Conservation (phyloP, 164 flowering plant species). For the Berberis vulgaris region DNA sequence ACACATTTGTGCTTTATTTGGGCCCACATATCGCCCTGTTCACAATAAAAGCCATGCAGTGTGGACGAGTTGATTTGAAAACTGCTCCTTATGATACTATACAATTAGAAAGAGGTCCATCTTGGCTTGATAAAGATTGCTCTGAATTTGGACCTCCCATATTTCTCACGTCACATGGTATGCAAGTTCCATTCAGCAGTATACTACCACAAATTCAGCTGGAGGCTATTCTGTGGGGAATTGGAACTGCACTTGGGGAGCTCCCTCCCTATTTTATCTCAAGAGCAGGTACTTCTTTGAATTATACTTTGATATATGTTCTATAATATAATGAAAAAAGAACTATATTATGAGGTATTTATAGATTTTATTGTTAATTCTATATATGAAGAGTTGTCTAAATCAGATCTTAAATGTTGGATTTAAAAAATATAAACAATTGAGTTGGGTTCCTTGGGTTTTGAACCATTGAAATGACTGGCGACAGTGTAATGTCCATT, state of each 20-base stretch:
- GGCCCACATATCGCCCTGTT: slow-evolving; percentile 91
- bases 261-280: slow-evolving; percentile 98
- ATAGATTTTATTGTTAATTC: too few species aligned
- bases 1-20: slow-evolving; percentile 85
- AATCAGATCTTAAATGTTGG: too few species aligned
- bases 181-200: slow-evolving; percentile 67
- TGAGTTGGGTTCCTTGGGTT: too few species aligned
- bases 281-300: slow-evolving; percentile 61
- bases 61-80: slow-evolving; percentile 88
- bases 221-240: slow-evolving; percentile 90
- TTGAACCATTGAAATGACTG: too few species aligned
- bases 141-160: slow-evolving; percentile 74
- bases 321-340: too few species aligned
- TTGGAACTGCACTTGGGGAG: slow-evolving; percentile 97
- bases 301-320: background rate
- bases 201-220: slow-evolving; percentile 81
- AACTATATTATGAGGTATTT: too few species aligned
- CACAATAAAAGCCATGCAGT: slow-evolving; percentile 77
- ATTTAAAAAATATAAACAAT: too few species aligned
- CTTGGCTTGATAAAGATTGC: slow-evolving; percentile 88
- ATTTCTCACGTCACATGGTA: slow-evolving; percentile 38
- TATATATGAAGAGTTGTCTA: too few species aligned
- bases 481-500: too few species aligned
- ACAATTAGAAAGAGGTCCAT: slow-evolving; percentile 68
- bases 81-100: slow-evolving; percentile 89